Base-by-base conservation (phyloP, 495 filamentous ascomycete genomes). In the Penicillium psychrofluorescens region DNA sequence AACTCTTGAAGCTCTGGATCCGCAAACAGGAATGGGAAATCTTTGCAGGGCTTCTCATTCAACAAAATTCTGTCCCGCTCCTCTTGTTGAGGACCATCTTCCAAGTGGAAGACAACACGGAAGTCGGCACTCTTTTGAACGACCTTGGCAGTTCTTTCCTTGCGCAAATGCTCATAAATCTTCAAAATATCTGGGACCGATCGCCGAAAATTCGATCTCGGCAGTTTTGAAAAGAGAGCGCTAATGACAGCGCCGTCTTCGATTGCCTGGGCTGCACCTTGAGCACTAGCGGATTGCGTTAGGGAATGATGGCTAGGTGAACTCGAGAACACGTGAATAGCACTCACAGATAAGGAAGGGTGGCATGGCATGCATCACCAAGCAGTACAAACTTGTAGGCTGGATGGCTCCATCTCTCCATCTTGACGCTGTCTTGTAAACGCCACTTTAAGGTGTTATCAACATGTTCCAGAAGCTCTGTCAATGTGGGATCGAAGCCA, bases 121-220 rank as follows among this genome's bases (percentile, higher is more conserved):
- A 41, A 32, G 11, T 41, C 40, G n/a, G 40, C 40, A 41, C 40
- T 41, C 15, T 41, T 41, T 10, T 41, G 40, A n/a, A 41, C 40
- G 16, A 41, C 11, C 7, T 11, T n/a, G 12, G 40, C 40, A n/a
- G 40, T 41, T 33, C 11, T 34, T 11, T 41, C 40, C 7, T 33
- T 31, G 2, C 40, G 40, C 16, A 41, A 13, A 13, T 33, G 40
- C 14, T 41, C 40, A 33, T 41, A 41, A 12, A 41, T 29, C 13
- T n/a, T n/a, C n/a, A 41, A 29, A 29, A 40, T 40, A 40, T 40
- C 38, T 11, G 11, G 8, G 11, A 40, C 12, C 22, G 9, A 29
- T 10, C n/a, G 11, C 9, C 27, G 10, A 9, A 11, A 16, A 4
- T 29, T 22, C 8, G 38, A 29, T 4, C 12, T 16, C 1, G 38